Evolutionary conservation across 2,329 filamentous ascomycete species (phyloP), one percentile per base, ranked within the genome.

Genomic region (Penicillium capsulatum): DNA sequence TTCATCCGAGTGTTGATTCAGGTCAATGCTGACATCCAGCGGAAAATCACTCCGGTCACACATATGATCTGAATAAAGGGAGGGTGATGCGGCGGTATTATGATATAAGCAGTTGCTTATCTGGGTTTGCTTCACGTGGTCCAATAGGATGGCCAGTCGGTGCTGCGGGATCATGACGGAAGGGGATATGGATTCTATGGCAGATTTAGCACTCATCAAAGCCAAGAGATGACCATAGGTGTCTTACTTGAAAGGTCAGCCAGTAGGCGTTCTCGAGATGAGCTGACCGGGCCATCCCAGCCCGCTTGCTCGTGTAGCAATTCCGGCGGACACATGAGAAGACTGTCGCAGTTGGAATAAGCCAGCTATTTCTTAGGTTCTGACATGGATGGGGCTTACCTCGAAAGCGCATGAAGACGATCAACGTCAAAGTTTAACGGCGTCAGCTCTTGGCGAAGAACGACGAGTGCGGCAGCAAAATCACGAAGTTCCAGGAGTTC

Each of bases 131-230:
- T 96, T 95, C 26, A 95, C 81, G 50, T 94, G 82, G 41, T 90
- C 76, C 36, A 98, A 71, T 11, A 98, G 72, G 22, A 81, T 76
- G 2, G 88, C 87, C 31, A 98, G 73, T 5, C 92, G 83, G 62
- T 92, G 86, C 58, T 95, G 87, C 1, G 92, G 92, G 38, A 98
- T 84, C 90, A 98, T 97, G 31, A 95, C 86, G 3, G 89, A 92
- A 0, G 92, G 91, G 1, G 92, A 95, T 62, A 98, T 94, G 40
- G 81, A 95, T 71, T 77, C 86, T 91, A 53, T 13, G 44, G 6
- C 13, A n/a, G 6, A 43, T 62, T 42, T 5, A 55, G 45, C 20
- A 68, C 38, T 62, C 31, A 33, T 14, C 15, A 11, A 5, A 28
- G 8, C 8, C n/a, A n/a, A n/a, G n/a, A n/a, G n/a, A n/a, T n/a